These are phyloP conservation scores for Bocquillonia castaneifolia DNA, from an alignment of 441 rosid genomes.

Conservation along the genomic window DNA sequence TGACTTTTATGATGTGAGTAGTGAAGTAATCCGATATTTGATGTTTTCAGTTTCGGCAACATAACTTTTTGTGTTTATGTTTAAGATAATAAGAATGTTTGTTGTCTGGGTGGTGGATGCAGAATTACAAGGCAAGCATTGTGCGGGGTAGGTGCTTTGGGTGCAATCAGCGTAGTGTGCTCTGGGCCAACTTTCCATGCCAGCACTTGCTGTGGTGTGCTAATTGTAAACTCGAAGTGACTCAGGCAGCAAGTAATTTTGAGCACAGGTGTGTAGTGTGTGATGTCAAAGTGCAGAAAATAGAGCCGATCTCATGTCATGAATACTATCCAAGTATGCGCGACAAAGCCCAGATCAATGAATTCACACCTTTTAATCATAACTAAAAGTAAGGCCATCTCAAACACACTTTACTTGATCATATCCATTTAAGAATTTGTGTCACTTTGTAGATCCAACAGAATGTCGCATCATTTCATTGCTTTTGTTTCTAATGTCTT, in stretches of 20 bases:
- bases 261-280: slow-evolving; percentile 77
- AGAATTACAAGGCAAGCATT: slow-evolving; percentile 52
- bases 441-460: not conserved
- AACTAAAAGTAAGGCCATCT: slow-evolving; percentile 22
- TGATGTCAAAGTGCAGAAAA: slow-evolving; percentile 46
- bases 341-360: slow-evolving; percentile 11
- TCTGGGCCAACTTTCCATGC: slow-evolving; percentile 74
- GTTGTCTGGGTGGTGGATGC: slow-evolving; percentile 21
- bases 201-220: slow-evolving; percentile 69
- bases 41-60: not conserved
- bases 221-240: slow-evolving; percentile 43
- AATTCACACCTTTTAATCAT: slow-evolving; percentile 22
- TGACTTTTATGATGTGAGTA: slow-evolving; percentile 61
- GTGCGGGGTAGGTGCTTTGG: slow-evolving; percentile 52
- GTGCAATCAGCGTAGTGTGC: slow-evolving; percentile 45
- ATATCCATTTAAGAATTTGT: not conserved
- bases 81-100: not conserved
- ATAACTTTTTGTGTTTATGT: not conserved
- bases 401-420: not conserved
- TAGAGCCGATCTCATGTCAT: slow-evolving; percentile 30
- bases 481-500: not conserved
- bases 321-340: slow-evolving; percentile 12
- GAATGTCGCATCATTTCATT: not conserved
- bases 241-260: slow-evolving; percentile 24
- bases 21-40: slow-evolving; percentile 6